Evolutionary conservation across 2,329 filamentous ascomycete genomes (phyloP).

Genomic region (Penicillium sp.): DNA sequence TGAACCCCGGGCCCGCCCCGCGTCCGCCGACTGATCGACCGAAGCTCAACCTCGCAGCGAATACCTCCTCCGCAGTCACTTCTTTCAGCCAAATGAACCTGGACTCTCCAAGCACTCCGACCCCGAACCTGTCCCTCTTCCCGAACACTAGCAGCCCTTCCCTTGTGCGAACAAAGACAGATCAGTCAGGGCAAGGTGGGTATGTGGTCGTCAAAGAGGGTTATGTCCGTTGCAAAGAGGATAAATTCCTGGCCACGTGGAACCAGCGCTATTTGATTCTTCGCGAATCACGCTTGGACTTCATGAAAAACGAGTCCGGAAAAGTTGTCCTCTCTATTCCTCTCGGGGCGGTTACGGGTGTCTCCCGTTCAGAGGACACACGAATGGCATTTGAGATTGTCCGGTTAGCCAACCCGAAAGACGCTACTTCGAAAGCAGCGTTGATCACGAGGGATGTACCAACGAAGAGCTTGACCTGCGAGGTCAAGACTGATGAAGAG

Average conservation of each 20-base stretch:
- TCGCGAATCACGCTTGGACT: conserved; percentile 90
- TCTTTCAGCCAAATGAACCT: conserved; percentile 72
- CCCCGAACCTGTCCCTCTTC: conserved; percentile 62
- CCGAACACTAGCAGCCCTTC: conserved; percentile 75
- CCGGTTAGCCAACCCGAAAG: conserved; percentile 64
- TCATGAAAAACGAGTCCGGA: conserved; percentile 87
- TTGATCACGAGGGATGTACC: conserved; percentile 79
- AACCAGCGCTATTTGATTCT: conserved; percentile 91
- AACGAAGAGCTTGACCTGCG: conserved; percentile 84
- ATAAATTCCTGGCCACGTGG: conserved; percentile 77
- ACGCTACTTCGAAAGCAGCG: conserved; percentile 68
- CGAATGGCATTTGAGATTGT: conserved; percentile 95
- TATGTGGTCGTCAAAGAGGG: conserved; percentile 74
- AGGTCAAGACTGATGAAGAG: conserved; percentile 93
- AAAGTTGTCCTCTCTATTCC: conserved; percentile 86
- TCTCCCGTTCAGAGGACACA: conserved; percentile 87
- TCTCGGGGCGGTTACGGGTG: conserved; percentile 85
- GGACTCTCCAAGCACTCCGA: conserved; percentile 65
- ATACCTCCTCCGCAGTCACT: conserved; percentile 72
- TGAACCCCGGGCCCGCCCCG: conserved; percentile 96
- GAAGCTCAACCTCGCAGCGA: conserved; percentile 75
- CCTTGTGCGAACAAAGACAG: conserved; percentile 64
- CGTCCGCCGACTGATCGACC: conserved; percentile 84
- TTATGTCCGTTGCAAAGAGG: conserved; percentile 72
- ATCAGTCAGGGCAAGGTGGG: conserved; percentile 68